phyloP scores from a whole-genome alignment of 2,329 filamentous ascomycete genomes.

The Monosporascus ibericus region DNA sequence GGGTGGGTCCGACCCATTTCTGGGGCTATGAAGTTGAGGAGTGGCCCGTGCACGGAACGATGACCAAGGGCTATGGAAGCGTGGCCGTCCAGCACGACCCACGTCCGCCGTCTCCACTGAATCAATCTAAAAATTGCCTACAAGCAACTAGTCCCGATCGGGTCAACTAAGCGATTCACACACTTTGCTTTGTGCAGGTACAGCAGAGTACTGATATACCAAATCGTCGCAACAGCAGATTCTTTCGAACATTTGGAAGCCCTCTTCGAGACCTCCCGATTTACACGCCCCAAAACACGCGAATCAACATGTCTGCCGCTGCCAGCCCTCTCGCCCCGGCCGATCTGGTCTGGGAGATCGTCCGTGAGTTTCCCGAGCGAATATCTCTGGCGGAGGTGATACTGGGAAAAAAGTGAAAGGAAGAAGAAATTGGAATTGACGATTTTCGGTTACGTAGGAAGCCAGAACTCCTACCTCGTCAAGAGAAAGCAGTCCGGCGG shows the following conservation, averaged over 20 bases:
- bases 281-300: conserved; percentile 17
- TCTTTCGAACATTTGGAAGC: neutral
- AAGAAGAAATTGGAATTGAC: conserved; percentile 12
- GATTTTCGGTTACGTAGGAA: conserved; percentile 47
- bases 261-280: conserved; percentile 5
- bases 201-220: neutral
- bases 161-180: conserved; percentile 26
- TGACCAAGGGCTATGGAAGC: too few species aligned
- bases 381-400: too few species aligned
- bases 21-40: neutral
- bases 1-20: neutral
- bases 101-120: too few species aligned
- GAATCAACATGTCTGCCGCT: conserved; percentile 47
- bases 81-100: too few species aligned
- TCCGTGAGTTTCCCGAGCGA: conserved; percentile 61
- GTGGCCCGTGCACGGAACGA: neutral
- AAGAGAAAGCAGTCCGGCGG: conserved; percentile 79
- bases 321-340: conserved; percentile 70
- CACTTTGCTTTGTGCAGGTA: conserved; percentile 15
- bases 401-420: neutral
- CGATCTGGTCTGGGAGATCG: conserved; percentile 92
- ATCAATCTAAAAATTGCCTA: neutral
- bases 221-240: neutral
- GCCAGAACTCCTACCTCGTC: conserved; percentile 84
- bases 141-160: conserved; percentile 16